Base-by-base conservation (phyloP, 2,329 filamentous ascomycete species). In the Sclerotinia borealis region DNA sequence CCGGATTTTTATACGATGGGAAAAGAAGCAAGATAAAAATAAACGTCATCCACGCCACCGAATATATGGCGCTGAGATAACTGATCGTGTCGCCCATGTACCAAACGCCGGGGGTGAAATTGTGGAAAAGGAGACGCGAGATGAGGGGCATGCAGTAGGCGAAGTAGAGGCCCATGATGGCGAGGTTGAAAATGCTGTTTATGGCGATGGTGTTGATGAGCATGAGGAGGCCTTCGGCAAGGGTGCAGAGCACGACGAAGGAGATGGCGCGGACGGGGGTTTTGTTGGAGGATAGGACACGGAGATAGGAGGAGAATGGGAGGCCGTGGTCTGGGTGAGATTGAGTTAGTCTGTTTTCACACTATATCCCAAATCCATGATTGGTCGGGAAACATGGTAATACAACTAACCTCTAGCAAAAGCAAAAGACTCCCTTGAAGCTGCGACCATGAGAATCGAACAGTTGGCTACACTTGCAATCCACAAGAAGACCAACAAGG, bases 81-180 rank as follows among this genome's bases (percentile, higher is more conserved):
- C 69, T 72, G 3, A 73, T 48, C 9, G 59, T 71, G 19, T 70
- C 63, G 29, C 72, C 72, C 68, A 72, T 71, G 56, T 74, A 74
- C 67, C 68, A 74, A 1, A 73, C 69, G 2, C 72, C 72, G 0
- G 72, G 72, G 8, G 63, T 70, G 64, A 74, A 74, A 58, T 72
- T 49, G 9, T 67, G 41, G 61, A 72, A 73, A 8, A 68, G 31
- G 17, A 74, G 65, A 22, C 72, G 70, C 1, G 71, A 66, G 19
- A 74, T 61, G 5, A 74, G 67, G 3, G 72, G 72, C 72, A 74
- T 73, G 52, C 71, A 73, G 63, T 74, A 74, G 9, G 72, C 72
- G 50, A 74, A 73, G 64, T 74, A 74, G 34, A 74, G 69, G 19
- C 72, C 72, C 71, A 73, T 74, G 48, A 74, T 74, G 4, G 72